Base-by-base conservation (phyloP, 768 basidiomycete species). In the Astraeus odoratus region DNA sequence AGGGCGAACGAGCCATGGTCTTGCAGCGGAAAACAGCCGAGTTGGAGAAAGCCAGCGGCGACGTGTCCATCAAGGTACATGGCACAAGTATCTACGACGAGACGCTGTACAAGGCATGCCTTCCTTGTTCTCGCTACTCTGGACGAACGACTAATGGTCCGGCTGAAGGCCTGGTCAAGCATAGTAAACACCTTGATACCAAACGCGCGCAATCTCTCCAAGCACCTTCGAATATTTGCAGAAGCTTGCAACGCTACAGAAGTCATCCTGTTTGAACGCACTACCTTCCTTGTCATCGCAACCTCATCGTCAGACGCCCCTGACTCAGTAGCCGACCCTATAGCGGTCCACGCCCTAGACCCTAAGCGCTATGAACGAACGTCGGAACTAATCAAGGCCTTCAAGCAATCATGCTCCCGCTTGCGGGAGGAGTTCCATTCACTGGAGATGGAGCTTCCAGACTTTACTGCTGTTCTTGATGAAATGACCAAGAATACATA, bases 61-160 rank as follows among this genome's bases (percentile, higher is more conserved):
- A 76, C 50, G 69, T 70, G 2, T 46, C 61, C 12, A 71, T 90
- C 47, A 81, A 79, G 23, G 84, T 92, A 15, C 93, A 93, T 54
- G 89, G 86, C 20, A 98, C 96, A 15, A 93, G 86, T 59, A 99
- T 99, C 52, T 96, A 92, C 66, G 93, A 99, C 61, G 95, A 99
- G 66, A 92, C 86, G 54, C 68, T 99, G 39, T 99, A 98, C 73
- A 92, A 86, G 76, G 94, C 83, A 52, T 47, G 61, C 26, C 8
- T 20, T 19, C 3, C 29, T 36, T 31, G 22, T 19, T 26, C 37
- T 46, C 48, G n/a, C 15, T 16, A n/a, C 23, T 19, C 22, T 15
- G 22, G 12, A n/a, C 39, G 39, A 44, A 45, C 39, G 29, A 46
- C 42, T 42, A 35, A 61, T 46, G n/a, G 15, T 22, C 43, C 18